These are phyloP conservation scores for Pichia ethanolica DNA, from an alignment of 805 yeast genomes.

Conservation along the genomic window DNA sequence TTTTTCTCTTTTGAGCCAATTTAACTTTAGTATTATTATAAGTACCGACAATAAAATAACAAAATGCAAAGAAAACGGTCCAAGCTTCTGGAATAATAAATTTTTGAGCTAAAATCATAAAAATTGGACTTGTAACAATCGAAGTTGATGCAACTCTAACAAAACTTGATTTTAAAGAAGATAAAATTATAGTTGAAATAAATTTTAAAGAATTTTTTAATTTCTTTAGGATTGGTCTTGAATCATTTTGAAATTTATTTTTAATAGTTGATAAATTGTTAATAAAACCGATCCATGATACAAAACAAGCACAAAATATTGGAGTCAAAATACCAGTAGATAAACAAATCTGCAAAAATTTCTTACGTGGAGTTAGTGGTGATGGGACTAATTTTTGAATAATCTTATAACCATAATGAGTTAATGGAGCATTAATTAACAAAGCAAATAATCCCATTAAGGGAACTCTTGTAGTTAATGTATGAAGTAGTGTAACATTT, in stretches of 20 bases:
- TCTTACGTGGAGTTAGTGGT: constrained; percentile 33
- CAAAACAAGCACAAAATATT: constrained; percentile 38
- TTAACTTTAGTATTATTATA: constrained; percentile 52
- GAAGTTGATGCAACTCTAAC: constrained; percentile 43
- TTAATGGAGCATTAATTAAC: constrained; percentile 47
- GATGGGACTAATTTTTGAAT: constrained; percentile 40
- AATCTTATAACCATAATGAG: constrained; percentile 44
- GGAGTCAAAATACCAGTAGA: constrained; percentile 54
- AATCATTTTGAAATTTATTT: not conserved
- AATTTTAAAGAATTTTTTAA: constrained; percentile 12
- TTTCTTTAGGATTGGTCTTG: constrained; percentile 1
- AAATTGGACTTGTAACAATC: constrained; percentile 44
- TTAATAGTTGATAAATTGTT: constrained; percentile 23
- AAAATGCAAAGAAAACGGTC: constrained; percentile 55
- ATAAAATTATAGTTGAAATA: constrained; percentile 15
- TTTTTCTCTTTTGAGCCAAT: constrained; percentile 5
- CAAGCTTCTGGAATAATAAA: constrained; percentile 51
- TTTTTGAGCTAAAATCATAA: constrained; percentile 49
- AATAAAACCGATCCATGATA: constrained; percentile 46
- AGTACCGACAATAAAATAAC: constrained; percentile 55
- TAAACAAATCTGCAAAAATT: constrained; percentile 42
- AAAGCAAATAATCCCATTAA: constrained; percentile 52
- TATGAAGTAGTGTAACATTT: constrained; percentile 29
- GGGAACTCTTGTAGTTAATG: constrained; percentile 38
- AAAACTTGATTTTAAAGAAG: constrained; percentile 37